phyloP scores from a whole-genome alignment of 805 yeast species.

The Wickerhamiella kurtzmanii region DNA sequence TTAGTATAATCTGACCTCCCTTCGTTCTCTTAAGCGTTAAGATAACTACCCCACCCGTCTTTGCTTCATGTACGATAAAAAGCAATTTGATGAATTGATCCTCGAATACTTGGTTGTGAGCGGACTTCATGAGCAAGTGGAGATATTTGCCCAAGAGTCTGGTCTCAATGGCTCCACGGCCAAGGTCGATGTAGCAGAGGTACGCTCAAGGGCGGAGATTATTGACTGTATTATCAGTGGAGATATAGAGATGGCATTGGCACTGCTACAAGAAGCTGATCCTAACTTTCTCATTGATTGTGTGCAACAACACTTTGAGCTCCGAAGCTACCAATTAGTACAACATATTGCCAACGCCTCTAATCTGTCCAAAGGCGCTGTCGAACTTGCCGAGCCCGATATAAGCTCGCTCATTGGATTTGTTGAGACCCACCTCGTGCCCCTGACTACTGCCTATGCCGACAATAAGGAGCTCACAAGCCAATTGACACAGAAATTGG shows the following conservation, averaged over 20 bases:
- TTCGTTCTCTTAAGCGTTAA: no score
- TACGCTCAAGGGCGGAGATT: conserved; percentile 33
- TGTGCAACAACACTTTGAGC: conserved; percentile 53
- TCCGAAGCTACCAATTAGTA: conserved; percentile 58
- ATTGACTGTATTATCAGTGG: conserved; percentile 45
- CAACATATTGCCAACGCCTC: conserved; percentile 52
- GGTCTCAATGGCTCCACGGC: conserved; percentile 1
- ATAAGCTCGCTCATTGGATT: conserved; percentile 23
- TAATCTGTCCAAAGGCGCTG: conserved; percentile 16
- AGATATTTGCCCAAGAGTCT: conserved; percentile 7
- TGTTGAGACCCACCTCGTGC: conserved; percentile 34
- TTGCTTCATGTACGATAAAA: background rate
- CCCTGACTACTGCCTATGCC: conserved; percentile 7
- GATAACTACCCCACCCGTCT: no score
- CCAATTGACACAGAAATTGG: conserved; percentile 54
- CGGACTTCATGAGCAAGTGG: conserved; percentile 9
- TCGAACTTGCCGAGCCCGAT: conserved; percentile 1
- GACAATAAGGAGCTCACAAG: conserved; percentile 7
- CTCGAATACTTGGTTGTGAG: conserved; percentile 9
- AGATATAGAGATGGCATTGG: conserved; percentile 44
- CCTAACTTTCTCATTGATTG: conserved; percentile 55
- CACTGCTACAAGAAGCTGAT: conserved; percentile 41
- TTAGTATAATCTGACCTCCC: no score
- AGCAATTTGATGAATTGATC: conserved; percentile 1
- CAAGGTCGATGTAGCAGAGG: conserved; percentile 2